Evolutionary conservation across 176 grass and related monocot species (phyloP).

Genomic region (Oryza meridionalis): DNA sequence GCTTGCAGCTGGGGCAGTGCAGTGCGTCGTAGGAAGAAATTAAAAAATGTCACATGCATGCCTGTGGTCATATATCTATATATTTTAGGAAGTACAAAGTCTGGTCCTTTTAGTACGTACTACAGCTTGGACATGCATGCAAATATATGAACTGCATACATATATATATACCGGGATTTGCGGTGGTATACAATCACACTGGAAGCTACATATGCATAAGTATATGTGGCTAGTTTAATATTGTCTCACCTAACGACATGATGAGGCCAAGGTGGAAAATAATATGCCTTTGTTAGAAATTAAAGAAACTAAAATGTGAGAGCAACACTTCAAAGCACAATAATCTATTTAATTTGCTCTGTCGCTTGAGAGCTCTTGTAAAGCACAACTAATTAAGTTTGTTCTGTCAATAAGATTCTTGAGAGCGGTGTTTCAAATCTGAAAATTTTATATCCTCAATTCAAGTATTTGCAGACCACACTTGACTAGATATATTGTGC

Average conservation of each 20-base stretch:
- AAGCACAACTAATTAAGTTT: too few species aligned
- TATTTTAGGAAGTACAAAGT: background rate
- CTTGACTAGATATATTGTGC: background rate
- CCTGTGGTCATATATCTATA: background rate
- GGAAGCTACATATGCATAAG: background rate
- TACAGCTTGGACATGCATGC: background rate
- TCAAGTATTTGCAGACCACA: background rate
- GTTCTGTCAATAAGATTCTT: too few species aligned
- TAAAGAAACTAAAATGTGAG: background rate
- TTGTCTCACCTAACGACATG: background rate
- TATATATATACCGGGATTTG: background rate
- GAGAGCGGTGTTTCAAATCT: too few species aligned
- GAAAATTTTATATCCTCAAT: background rate
- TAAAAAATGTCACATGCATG: conserved; percentile 19
- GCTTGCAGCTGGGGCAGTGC: background rate
- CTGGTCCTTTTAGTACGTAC: background rate
- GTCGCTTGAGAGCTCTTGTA: too few species aligned
- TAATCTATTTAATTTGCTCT: background rate
- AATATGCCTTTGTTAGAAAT: background rate
- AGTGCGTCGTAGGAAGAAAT: background rate
- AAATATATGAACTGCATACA: background rate
- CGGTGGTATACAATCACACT: background rate
- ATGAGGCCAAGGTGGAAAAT: background rate
- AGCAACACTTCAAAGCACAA: background rate
- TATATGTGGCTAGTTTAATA: background rate